phyloP scores from a whole-genome alignment of 805 yeast genomes.

The Blastobotrys attinorum region DNA sequence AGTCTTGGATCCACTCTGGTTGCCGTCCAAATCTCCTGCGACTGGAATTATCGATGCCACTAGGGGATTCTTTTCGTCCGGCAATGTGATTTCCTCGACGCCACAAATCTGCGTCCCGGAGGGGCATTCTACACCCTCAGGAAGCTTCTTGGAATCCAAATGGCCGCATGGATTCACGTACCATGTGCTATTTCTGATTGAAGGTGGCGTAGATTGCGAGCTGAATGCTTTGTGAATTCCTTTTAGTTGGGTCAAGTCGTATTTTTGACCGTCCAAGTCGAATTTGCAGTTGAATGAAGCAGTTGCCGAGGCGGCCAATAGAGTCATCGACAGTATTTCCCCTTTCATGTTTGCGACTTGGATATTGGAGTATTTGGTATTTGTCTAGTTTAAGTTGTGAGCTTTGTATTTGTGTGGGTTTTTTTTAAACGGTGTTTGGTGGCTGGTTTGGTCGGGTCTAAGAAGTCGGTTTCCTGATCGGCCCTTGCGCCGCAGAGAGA shows the following conservation, averaged over 20 bases:
- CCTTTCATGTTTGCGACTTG: too few relatives aligned
- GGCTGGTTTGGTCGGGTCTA: too few relatives aligned
- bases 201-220: slow-evolving; percentile 68
- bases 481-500: too few relatives aligned
- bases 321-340: background rate
- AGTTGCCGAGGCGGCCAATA: background rate
- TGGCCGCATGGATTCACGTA: slow-evolving; percentile 62
- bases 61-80: slow-evolving; percentile 37
- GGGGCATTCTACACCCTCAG: slow-evolving; percentile 48
- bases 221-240: slow-evolving; percentile 40
- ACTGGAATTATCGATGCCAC: slow-evolving; percentile 55
- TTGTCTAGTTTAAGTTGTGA: too few relatives aligned
- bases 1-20: slow-evolving; percentile 23
- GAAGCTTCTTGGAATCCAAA: slow-evolving; percentile 28
- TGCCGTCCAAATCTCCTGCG: slow-evolving; percentile 26
- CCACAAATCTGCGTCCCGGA: slow-evolving; percentile 75
- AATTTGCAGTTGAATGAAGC: slow-evolving; percentile 25
- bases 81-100: slow-evolving; percentile 44
- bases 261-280: slow-evolving; percentile 20
- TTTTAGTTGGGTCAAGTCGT: slow-evolving; percentile 39
- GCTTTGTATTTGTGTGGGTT: too few relatives aligned
- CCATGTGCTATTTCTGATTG: slow-evolving; percentile 56
- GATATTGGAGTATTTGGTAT: too few relatives aligned
- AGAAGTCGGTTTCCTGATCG: too few relatives aligned
- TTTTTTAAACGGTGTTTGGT: too few relatives aligned